These are phyloP conservation scores for Citrullus amarus DNA, from an alignment of 306 rosid genomes.

Conservation along the genomic window DNA sequence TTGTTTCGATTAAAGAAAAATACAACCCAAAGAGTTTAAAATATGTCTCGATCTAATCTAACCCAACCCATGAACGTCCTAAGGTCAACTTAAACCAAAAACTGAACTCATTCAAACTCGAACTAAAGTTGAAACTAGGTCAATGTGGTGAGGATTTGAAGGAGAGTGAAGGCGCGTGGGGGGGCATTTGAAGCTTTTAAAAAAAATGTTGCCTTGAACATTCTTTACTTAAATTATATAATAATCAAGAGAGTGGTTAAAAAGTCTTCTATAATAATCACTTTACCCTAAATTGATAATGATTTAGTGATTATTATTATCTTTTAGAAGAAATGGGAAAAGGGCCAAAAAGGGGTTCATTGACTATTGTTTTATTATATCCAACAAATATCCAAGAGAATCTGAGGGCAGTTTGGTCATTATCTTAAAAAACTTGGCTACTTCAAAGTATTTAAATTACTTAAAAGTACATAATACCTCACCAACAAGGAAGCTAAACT, in stretches of 20 bases:
- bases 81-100: neutral
- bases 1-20: too few relatives aligned
- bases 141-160: neutral
- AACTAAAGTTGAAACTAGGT: neutral
- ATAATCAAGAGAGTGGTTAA: neutral
- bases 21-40: too few relatives aligned
- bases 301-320: neutral
- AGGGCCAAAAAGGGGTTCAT: neutral
- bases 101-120: neutral
- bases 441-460: too few relatives aligned
- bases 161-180: neutral
- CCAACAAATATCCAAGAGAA: neutral
- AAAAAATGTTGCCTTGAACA: neutral
- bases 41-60: too few relatives aligned
- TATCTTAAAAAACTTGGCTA: neutral
- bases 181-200: neutral
- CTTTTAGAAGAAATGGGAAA: neutral
- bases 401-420: neutral
- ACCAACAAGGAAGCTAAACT: neutral
- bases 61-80: too few relatives aligned
- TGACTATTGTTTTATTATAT: neutral
- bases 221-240: neutral
- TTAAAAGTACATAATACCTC: neutral
- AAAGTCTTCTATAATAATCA: neutral
- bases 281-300: neutral